Evolutionary conservation across 148 eudicot genomes (phyloP).

Genomic region (Diospyros kaki): DNA sequence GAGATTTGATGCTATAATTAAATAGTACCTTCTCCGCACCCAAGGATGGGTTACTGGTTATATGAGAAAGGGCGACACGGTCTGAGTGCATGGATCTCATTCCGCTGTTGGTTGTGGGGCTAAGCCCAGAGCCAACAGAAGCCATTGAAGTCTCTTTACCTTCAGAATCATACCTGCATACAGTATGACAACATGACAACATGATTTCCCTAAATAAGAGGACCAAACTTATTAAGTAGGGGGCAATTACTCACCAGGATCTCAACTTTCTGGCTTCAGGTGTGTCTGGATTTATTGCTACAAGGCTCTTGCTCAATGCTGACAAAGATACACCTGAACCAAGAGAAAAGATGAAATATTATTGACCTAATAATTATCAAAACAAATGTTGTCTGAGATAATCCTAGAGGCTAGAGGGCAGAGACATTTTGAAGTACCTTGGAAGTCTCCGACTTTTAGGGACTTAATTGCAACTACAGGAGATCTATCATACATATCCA

Average conservation of each 20-base stretch:
- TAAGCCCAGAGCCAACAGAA: conserved; percentile 75
- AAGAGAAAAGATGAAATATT: not conserved
- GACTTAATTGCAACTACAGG: conserved; percentile 93
- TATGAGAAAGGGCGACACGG: conserved; percentile 61
- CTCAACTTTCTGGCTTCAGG: conserved; percentile 71
- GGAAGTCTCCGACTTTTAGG: conserved; percentile 80
- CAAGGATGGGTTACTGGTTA: conserved; percentile 57
- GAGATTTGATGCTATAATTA: not conserved
- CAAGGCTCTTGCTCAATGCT: conserved; percentile 62
- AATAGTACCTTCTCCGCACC: conserved; percentile 81
- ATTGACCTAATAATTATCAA: not conserved
- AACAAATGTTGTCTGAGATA: not conserved
- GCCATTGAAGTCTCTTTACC: conserved; percentile 87
- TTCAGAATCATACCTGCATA: conserved; percentile 75
- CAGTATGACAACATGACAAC: not conserved
- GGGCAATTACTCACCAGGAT: conserved; percentile 49
- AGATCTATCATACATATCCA: conserved; percentile 80
- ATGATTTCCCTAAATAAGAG: not conserved
- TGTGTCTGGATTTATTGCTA: conserved; percentile 71
- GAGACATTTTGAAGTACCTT: conserved; percentile 38
- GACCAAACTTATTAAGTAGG: not conserved
- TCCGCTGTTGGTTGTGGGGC: conserved; percentile 44
- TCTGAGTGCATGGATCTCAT: conserved; percentile 64
- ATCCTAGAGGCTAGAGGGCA: not conserved
- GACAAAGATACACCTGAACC: conserved; percentile 85